Evolutionary conservation across 805 yeast genomes (phyloP).

Genomic region (Ogataea allantospora): DNA sequence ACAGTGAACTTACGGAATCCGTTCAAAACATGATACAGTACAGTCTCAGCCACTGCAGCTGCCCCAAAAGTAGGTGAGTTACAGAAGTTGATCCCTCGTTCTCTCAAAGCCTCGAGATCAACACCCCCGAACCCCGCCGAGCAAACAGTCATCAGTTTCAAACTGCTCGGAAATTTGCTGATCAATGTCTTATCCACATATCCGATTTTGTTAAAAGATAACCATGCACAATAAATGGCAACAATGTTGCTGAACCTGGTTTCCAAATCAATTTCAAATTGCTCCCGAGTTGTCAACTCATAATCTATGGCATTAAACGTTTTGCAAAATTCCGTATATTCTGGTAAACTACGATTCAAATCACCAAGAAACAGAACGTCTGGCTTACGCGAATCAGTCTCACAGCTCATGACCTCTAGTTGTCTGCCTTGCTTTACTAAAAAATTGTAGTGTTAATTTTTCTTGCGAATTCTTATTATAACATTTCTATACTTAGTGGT

Average conservation of each 20-base stretch:
- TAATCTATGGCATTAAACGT: constrained; percentile 41
- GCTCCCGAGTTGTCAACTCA: constrained; percentile 39
- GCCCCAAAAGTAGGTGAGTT: constrained; percentile 62
- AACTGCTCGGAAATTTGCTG: constrained; percentile 39
- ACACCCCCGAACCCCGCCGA: constrained; percentile 52
- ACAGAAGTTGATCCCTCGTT: constrained; percentile 48
- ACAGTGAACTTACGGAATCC: constrained; percentile 57
- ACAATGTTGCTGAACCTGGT: constrained; percentile 37
- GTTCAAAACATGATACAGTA: constrained; percentile 54
- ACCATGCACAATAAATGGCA: constrained; percentile 54
- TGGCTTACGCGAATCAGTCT: constrained; percentile 1
- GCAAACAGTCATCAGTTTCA: constrained; percentile 50
- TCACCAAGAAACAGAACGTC: constrained; percentile 50
- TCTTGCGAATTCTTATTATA: constrained; percentile 9
- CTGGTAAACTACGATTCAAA: constrained; percentile 44
- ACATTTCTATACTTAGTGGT: constrained; percentile 40
- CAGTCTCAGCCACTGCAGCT: constrained; percentile 72
- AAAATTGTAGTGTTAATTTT: background rate
- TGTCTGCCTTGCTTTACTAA: no score
- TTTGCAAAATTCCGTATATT: constrained; percentile 43
- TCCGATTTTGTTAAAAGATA: constrained; percentile 44
- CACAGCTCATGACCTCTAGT: no score
- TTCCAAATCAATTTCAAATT: constrained; percentile 40
- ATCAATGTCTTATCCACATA: constrained; percentile 44
- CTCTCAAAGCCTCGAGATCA: constrained; percentile 38